Conservation (phyloP, 2,329 filamentous ascomycete genomes). For the Verticillium nonalfalfae region DNA sequence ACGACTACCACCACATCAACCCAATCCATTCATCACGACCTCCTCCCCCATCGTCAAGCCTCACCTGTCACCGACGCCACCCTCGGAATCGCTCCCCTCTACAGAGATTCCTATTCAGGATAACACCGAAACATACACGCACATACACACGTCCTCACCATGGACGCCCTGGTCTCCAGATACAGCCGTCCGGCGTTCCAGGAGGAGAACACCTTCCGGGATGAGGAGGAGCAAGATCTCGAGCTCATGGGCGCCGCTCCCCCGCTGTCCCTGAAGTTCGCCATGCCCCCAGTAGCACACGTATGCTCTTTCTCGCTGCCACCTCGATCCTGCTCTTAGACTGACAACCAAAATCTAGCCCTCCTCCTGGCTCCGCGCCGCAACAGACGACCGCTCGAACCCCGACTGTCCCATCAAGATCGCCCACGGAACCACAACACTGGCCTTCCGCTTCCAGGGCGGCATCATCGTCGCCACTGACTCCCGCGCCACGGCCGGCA, state of each 20-base stretch:
- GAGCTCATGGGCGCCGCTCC: conserved; percentile 57
- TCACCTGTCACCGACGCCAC: neutral
- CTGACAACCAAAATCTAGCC: conserved; percentile 45
- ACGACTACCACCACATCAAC: conserved; percentile 15
- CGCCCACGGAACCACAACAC: conserved; percentile 95
- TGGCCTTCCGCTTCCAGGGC: conserved; percentile 96
- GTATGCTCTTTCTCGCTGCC: conserved; percentile 41
- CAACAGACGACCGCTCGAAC: conserved; percentile 96
- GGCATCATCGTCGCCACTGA: conserved; percentile 98
- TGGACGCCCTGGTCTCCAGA: conserved; percentile 90
- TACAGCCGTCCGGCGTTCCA: conserved; percentile 77
- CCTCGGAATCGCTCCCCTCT: neutral
- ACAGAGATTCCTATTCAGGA: neutral
- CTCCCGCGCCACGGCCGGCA: conserved; percentile 92
- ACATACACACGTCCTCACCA: conserved; percentile 27
- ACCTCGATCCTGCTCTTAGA: neutral
- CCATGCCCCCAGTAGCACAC: conserved; percentile 86
- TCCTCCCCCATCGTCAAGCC: neutral
- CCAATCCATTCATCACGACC: neutral
- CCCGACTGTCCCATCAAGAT: conserved; percentile 98
- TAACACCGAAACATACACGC: conserved; percentile 13
- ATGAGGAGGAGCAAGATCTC: conserved; percentile 63
- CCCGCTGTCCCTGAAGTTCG: conserved; percentile 83
- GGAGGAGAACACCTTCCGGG: conserved; percentile 53
- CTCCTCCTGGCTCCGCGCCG: conserved; percentile 89